These are phyloP conservation scores for Athelia psychrophila DNA, from an alignment of 1,284 basidiomycete genomes.

Conservation along the genomic window DNA sequence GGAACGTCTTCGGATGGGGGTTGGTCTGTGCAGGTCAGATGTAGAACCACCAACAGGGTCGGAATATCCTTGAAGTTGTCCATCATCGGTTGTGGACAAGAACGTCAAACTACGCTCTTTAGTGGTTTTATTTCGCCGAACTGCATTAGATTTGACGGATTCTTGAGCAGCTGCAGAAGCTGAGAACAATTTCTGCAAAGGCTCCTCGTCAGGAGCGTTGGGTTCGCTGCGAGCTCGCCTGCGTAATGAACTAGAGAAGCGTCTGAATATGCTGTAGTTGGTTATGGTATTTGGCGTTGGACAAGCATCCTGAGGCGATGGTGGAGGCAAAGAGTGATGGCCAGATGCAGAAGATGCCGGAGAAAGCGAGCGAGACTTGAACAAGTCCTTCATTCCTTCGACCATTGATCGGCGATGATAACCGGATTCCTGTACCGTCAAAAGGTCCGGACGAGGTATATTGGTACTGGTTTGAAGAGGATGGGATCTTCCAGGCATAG, in stretches of 20 bases:
- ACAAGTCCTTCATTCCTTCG: background rate
- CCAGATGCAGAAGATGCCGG: background rate
- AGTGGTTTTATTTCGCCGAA: background rate
- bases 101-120: background rate
- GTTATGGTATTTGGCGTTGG: background rate
- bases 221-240: background rate
- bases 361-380: background rate
- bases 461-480: constrained; percentile 19
- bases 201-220: background rate
- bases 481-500: constrained; percentile 16
- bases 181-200: background rate
- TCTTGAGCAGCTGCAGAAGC: background rate
- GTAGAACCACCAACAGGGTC: background rate
- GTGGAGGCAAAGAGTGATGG: background rate
- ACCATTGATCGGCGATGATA: constrained; percentile 2
- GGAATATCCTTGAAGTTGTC: background rate
- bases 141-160: background rate
- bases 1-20: background rate
- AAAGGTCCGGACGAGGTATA: constrained; percentile 19
- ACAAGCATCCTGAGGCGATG: background rate
- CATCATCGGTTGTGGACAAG: background rate
- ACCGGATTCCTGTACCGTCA: background rate
- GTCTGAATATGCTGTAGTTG: background rate
- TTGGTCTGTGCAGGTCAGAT: background rate
- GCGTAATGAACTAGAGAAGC: background rate